Conservation (phyloP, 225 moss, liverwort and hornwort species). For the Marchantia paleacea region DNA sequence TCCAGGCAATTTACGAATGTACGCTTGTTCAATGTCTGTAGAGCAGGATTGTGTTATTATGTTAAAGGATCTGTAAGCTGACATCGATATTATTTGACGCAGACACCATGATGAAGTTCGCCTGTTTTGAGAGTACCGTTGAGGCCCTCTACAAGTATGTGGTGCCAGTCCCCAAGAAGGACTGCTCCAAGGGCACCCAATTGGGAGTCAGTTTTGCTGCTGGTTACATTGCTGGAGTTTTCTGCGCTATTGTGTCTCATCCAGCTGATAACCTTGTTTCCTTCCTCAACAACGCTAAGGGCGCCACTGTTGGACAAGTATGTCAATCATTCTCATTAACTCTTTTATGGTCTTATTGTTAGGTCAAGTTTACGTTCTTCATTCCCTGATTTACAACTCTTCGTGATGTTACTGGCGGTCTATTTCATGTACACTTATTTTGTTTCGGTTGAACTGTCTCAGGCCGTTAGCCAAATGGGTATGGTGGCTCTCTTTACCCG, state of each 20-base stretch:
- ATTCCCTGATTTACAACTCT: neutral
- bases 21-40: too few species aligned
- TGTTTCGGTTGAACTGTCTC: neutral
- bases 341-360: neutral
- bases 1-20: neutral
- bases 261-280: conserved; percentile 96
- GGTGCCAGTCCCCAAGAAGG: conserved; percentile 60
- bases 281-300: conserved; percentile 74
- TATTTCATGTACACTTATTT: neutral
- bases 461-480: conserved; percentile 73
- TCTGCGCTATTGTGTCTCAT: conserved; percentile 87
- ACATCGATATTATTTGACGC: neutral
- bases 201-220: conserved; percentile 79
- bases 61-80: neutral
- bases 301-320: conserved; percentile 67
- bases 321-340: neutral
- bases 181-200: conserved; percentile 72
- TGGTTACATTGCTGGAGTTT: conserved; percentile 85
- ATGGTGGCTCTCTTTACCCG: conserved; percentile 64
- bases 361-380: neutral
- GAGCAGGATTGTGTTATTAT: too few species aligned
- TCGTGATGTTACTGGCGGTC: neutral
- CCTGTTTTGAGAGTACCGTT: conserved; percentile 76
- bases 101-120: conserved; percentile 99
- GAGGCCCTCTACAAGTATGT: conserved; percentile 74